Base-by-base conservation (phyloP, 2,329 filamentous ascomycete species). In the Alternaria sp. region DNA sequence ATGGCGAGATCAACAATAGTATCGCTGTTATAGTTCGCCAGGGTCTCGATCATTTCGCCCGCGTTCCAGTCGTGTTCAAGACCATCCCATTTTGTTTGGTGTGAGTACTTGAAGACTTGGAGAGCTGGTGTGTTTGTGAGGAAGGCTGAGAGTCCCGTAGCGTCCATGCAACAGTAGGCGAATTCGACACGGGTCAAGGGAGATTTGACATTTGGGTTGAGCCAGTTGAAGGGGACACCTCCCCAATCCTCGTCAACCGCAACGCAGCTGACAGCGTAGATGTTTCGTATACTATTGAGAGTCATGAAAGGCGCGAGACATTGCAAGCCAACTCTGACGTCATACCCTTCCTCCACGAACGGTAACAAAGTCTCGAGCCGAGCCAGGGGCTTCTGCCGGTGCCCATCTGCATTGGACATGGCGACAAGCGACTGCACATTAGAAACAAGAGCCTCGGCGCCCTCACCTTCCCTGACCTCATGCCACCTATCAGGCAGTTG, bases 31-130 rank as follows among this genome's bases (percentile, higher is more conserved):
- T 73, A 64, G 19, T 64, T 66, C 12, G 71, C 72, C 10, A 79
- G 44, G 7, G 65, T 61, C 57, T 76, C 68, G 13, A 73, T 43
- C 30, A 79, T 72, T n/a, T 71, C 68, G 6, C 76, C 77, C 2
- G 75, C 67, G 28, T 78, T 79, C 77, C 77, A 79, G 58, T 79
- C 75, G 36, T 69, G 62, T 19, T 73, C 66, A 19, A 73, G 67
- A 23, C 72, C 75, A 26, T 76, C 71, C 71, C 73, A 76, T 61
- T 79, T 79, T 0, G 73, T 73, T 54, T 78, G 71, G 30, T 79
- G 77, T 2, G 75, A 77, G 61, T 79, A 79, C 13, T 66, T 72
- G 65, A 79, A 77, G 3, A 71, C 61, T 1, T 66, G 62, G 1
- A 79, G 64, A 10, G 61, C 58, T 1, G 75, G 74, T 13, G 76